Percentiles rank a stretch among this genome's conserved stretches.
Conservation (phyloP, 2,329 filamentous ascomycete species). For the Rosellinia necatrix region DNA sequence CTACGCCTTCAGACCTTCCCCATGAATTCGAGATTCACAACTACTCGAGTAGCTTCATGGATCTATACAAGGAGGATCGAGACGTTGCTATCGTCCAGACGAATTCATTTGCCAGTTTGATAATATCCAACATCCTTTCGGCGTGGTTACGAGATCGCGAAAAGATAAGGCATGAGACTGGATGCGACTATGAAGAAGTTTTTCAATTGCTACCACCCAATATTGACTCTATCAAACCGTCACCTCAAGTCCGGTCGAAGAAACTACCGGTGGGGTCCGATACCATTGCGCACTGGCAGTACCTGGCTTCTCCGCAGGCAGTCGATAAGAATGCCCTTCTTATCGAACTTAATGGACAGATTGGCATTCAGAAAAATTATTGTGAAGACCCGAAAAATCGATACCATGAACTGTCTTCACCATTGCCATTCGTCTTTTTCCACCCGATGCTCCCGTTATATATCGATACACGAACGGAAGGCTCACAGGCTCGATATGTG, state of each 20-base stretch:
- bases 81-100: slow-evolving; percentile 65
- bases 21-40: slow-evolving; percentile 68
- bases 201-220: slow-evolving; percentile 61
- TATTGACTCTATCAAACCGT: slow-evolving; percentile 49
- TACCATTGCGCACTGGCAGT: slow-evolving; percentile 71
- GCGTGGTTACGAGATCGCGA: slow-evolving; percentile 78
- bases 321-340: slow-evolving; percentile 63
- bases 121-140: slow-evolving; percentile 74
- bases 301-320: slow-evolving; percentile 56
- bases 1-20: slow-evolving; percentile 69
- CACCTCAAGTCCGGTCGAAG: slow-evolving; percentile 57
- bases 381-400: slow-evolving; percentile 68
- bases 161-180: slow-evolving; percentile 69
- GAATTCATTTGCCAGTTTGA: slow-evolving; percentile 79
- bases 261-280: slow-evolving; percentile 53
- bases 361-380: slow-evolving; percentile 75
- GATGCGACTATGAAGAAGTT: slow-evolving; percentile 68
- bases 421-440: slow-evolving; percentile 80
- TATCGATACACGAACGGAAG: slow-evolving; percentile 84
- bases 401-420: slow-evolving; percentile 68
- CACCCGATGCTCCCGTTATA: slow-evolving; percentile 87
- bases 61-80: slow-evolving; percentile 67
- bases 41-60: slow-evolving; percentile 76
- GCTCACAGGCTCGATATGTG: slow-evolving; percentile 85
- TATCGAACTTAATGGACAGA: slow-evolving; percentile 76